Conservation (phyloP, 495 filamentous ascomycete species). For the Clohesyomyces aquaticus region DNA sequence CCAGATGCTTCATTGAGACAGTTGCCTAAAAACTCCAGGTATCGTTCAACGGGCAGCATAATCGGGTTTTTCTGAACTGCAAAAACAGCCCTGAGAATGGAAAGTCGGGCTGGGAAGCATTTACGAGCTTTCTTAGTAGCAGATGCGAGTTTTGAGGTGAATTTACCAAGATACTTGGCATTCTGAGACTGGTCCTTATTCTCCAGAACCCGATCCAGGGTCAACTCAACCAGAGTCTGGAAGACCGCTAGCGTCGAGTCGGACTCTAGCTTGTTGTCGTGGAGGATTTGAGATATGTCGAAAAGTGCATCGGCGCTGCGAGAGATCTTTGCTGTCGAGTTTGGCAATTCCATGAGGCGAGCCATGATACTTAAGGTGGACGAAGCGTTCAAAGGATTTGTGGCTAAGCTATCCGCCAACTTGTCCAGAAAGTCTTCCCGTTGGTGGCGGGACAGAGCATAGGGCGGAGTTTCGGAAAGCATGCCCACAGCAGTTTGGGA, state of each 20-base stretch:
- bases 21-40: constrained; percentile 1
- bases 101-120: constrained; percentile 12
- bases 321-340: constrained; percentile 34
- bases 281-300: constrained; percentile 15
- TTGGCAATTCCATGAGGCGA: constrained; percentile 34
- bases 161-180: constrained; percentile 14
- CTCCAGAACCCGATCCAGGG: constrained; percentile 15
- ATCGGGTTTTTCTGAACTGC: constrained; percentile 6
- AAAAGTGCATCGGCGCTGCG: constrained; percentile 13
- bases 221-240: constrained; percentile 13
- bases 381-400: neutral
- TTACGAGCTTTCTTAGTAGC: constrained; percentile 3
- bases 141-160: constrained; percentile 6
- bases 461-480: neutral
- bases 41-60: constrained; percentile 3
- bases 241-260: constrained; percentile 2
- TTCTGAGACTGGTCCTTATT: constrained; percentile 32
- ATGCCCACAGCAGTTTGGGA: neutral
- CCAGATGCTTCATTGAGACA: constrained; percentile 2
- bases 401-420: constrained; percentile 10
- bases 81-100: constrained; percentile 20
- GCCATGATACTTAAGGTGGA: constrained; percentile 16
- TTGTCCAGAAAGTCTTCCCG: constrained; percentile 28
- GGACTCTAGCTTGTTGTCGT: constrained; percentile 13
- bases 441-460: constrained; percentile 3